phyloP scores from a whole-genome alignment of 1,284 basidiomycete species.

The Malassezia restricta region DNA sequence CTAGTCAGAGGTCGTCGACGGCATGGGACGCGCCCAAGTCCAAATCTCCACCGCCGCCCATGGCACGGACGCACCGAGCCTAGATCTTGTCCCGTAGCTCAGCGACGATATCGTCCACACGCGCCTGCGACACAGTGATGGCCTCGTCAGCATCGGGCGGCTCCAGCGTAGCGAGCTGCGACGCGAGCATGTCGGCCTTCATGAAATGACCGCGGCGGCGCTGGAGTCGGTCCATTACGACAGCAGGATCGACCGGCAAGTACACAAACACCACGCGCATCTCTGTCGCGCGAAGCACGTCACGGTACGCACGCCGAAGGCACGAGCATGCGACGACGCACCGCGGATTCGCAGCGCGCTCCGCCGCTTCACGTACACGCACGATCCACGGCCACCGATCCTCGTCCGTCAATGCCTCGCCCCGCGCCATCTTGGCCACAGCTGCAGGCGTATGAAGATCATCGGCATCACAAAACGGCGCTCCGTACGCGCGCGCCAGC shows the following conservation, averaged over 20 bases:
- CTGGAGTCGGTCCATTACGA: constrained; percentile 60
- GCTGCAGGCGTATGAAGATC: constrained; percentile 71
- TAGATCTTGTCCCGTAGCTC: neutral
- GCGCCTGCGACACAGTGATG: neutral
- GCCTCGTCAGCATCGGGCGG: constrained; percentile 49
- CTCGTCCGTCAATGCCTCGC: constrained; percentile 62
- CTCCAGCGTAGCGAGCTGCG: constrained; percentile 68
- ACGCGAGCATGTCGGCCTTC: constrained; percentile 72
- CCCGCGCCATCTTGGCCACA: constrained; percentile 71
- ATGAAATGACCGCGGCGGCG: constrained; percentile 70
- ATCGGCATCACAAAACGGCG: constrained; percentile 80
- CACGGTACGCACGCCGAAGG: constrained; percentile 65
- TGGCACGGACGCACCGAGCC: too few species aligned
- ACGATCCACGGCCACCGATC: constrained; percentile 74
- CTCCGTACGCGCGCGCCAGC: constrained; percentile 54
- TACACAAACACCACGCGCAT: constrained; percentile 63
- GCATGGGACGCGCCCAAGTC: neutral
- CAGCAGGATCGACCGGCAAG: constrained; percentile 58
- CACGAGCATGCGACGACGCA: constrained; percentile 72
- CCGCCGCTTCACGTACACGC: constrained; percentile 52
- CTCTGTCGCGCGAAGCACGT: constrained; percentile 57
- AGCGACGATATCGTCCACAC: neutral
- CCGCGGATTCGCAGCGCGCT: constrained; percentile 49
- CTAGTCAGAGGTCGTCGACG: neutral
- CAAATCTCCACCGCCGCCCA: neutral